Evolutionary conservation across 805 yeast genomes (phyloP).

Genomic region (Brettanomyces nanus): DNA sequence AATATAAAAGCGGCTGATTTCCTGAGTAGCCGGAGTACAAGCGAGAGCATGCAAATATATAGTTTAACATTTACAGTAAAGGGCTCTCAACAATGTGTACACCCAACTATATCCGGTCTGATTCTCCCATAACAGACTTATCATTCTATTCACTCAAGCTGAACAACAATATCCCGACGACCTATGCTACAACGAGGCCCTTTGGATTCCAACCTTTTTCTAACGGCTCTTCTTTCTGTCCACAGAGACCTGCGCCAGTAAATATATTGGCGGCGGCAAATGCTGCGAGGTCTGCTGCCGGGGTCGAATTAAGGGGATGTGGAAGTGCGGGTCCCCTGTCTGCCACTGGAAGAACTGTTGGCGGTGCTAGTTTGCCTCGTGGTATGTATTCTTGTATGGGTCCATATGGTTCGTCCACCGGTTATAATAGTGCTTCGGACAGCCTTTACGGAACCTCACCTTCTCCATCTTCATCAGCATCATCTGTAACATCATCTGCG

Average conservation of each 20-base stretch:
- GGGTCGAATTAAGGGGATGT: no score
- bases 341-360: background rate
- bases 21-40: no score
- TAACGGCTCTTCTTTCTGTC: background rate
- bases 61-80: no score
- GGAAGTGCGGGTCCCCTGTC: background rate
- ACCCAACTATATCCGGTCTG: slow-evolving; percentile 19
- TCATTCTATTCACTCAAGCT: slow-evolving; percentile 23
- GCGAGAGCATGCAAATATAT: no score
- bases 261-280: background rate
- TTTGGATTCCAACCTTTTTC: slow-evolving; percentile 4
- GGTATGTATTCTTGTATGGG: no score
- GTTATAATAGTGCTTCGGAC: no score
- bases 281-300: background rate
- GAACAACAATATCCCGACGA: slow-evolving; percentile 22
- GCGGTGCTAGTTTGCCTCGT: no score
- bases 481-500: background rate
- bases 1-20: no score
- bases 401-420: no score
- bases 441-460: no score
- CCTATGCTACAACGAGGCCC: slow-evolving; percentile 3
- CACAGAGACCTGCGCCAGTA: background rate
- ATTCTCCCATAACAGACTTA: slow-evolving; percentile 22
- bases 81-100: no score
- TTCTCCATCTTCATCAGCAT: background rate